These are phyloP conservation scores for Luffa acutangula DNA, from an alignment of 306 rosid genomes.

Conservation along the genomic window DNA sequence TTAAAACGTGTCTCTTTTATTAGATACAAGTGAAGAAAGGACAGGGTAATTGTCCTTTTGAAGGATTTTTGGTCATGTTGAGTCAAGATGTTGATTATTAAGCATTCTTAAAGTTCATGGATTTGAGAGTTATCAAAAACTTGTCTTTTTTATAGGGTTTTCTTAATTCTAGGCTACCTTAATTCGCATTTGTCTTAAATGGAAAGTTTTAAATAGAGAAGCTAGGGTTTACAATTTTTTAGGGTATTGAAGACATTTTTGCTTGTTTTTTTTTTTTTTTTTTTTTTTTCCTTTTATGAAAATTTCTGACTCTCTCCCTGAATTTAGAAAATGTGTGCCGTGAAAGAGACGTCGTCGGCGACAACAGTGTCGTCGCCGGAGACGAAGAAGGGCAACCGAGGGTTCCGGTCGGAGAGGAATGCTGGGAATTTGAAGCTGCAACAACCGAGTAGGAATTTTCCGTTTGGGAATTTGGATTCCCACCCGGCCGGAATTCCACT, in stretches of 20 bases:
- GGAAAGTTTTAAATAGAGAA: neutral
- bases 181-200: too few relatives aligned
- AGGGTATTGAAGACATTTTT: too few relatives aligned
- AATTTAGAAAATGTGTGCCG: neutral
- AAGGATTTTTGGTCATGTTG: too few relatives aligned
- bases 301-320: neutral
- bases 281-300: neutral
- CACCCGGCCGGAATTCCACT: slow-evolving; percentile 3
- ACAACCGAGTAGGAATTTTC: neutral
- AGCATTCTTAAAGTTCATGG: neutral
- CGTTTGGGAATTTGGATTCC: neutral
- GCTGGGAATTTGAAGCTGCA: neutral
- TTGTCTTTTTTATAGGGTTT: neutral
- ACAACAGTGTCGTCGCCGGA: neutral
- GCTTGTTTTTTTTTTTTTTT: too few relatives aligned
- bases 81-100: too few relatives aligned
- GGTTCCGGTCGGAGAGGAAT: neutral
- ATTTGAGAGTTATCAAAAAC: neutral
- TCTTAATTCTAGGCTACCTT: neutral
- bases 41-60: too few relatives aligned
- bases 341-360: neutral
- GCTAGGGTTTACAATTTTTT: too few relatives aligned
- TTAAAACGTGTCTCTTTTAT: too few relatives aligned
- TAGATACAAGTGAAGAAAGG: too few relatives aligned
- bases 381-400: neutral